A percentile compares a stretch with the other conserved stretches of the same genome.
Conservation (phyloP, 768 basidiomycete species). For the Lentinula sp. region DNA sequence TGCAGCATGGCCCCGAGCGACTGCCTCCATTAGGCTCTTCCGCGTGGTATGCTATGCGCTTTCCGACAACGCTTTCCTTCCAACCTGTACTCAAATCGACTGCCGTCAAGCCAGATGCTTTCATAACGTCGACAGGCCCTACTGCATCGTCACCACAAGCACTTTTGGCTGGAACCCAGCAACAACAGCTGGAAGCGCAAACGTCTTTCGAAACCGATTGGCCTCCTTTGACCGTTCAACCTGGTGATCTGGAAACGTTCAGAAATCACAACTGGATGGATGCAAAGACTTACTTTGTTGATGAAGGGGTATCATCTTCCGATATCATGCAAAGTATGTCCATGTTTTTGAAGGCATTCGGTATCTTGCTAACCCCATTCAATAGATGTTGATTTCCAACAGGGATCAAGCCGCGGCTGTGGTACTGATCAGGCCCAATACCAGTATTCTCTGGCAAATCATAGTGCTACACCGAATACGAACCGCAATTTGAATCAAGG, state of each 20-base stretch:
- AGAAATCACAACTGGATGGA: neutral
- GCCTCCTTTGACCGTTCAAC: neutral
- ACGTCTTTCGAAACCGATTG: neutral
- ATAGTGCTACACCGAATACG: neutral
- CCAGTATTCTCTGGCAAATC: neutral
- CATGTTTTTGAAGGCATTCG: neutral
- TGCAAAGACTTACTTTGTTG: neutral
- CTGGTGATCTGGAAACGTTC: neutral
- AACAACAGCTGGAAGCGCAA: neutral
- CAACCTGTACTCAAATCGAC: neutral
- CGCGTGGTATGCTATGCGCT: conserved; percentile 4
- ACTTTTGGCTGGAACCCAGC: neutral
- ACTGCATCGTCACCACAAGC: neutral
- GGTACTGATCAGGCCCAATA: neutral
- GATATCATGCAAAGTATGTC: neutral
- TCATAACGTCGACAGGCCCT: neutral
- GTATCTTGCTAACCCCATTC: neutral
- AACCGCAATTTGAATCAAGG: neutral
- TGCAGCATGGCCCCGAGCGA: neutral
- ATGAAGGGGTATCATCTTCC: neutral
- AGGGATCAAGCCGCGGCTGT: neutral
- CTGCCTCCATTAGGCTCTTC: neutral
- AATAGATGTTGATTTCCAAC: neutral
- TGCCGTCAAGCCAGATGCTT: neutral
- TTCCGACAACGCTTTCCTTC: neutral